These are phyloP conservation scores for Aspergillus sp. DNA, from an alignment of 2,329 filamentous ascomycete genomes.

Conservation along the genomic window DNA sequence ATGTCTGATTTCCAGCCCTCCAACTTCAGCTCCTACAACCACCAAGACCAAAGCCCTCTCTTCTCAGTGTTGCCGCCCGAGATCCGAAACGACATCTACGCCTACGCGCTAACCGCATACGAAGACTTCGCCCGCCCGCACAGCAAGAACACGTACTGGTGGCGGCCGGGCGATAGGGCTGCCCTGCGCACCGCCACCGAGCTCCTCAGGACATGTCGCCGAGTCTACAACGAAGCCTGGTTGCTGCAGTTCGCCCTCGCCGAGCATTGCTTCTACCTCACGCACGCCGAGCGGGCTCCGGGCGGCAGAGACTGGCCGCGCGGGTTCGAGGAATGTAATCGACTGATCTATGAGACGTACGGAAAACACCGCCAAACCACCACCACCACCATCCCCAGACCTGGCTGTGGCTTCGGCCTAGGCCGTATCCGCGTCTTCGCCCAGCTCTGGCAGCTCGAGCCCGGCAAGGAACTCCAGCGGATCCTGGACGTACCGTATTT, in stretches of 20 bases:
- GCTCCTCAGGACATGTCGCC: conserved; percentile 37
- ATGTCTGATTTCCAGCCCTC: background rate
- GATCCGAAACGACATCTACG: conserved; percentile 42
- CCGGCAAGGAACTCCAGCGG: conserved; percentile 10
- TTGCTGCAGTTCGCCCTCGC: conserved; percentile 33
- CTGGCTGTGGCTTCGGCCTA: too few relatives aligned
- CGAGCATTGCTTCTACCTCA: conserved; percentile 35
- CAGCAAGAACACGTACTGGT: conserved; percentile 26
- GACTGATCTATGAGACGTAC: conserved; percentile 12
- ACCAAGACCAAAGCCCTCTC: conserved; percentile 17
- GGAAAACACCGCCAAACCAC: too few relatives aligned
- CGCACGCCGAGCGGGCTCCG: conserved; percentile 22
- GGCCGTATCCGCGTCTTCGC: conserved; percentile 33
- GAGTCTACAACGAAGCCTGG: conserved; percentile 36
- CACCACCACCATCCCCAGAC: too few relatives aligned
- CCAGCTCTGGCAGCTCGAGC: conserved; percentile 34
- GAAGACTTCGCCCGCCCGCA: conserved; percentile 23
- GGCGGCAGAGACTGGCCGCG: conserved; percentile 6
- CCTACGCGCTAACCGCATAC: conserved; percentile 30
- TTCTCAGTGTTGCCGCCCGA: conserved; percentile 42
- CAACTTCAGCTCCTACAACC: conserved; percentile 5
- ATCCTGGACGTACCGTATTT: conserved; percentile 23
- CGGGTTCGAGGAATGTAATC: conserved; percentile 10
- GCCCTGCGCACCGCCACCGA: conserved; percentile 27
- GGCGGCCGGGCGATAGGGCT: conserved; percentile 34